Base-by-base conservation (phyloP, 139 green algal genomes). In the Penium margaritaceum region DNA sequence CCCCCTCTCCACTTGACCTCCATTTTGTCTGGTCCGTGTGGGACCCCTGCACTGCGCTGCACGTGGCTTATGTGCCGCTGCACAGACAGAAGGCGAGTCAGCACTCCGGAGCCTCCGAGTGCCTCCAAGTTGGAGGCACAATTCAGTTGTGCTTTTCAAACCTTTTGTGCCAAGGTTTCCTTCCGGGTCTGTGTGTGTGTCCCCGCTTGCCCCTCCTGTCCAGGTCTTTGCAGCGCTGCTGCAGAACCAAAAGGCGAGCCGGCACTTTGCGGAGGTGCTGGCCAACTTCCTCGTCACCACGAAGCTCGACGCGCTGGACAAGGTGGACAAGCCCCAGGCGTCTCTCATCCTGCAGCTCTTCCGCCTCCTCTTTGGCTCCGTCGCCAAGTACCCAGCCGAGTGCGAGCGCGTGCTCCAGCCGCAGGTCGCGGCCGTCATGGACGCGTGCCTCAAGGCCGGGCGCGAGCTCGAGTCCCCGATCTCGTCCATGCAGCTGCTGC, bases 331-430 rank as follows among this genome's bases (percentile, higher is more conserved):
- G 37, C 67, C 67, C 2, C 58, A 76, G 35, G 70, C 79, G 5
- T 29, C 39, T 27, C 79, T 87, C n/a, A 29, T 84, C 9, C 39
- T 85, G 44, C 67, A 81, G 35, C 70, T 89, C 9, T 86, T 93
- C 77, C 81, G 79, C 46, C 44, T 91, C 24, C 54, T 92, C 3
- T 85, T 90, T 46, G 71, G 83, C 35, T 76, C 78, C 1, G 55
- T 89, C 3, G 61, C 63, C 12, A 82, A 84, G 69, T 75, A 83
- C 54, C 64, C 64, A 21, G 46, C 21, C 14, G 66, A 78, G 19
- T 81, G 84, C n/a, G 63, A 87, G 60, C 37, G 29, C 15, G 74
- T 87, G 51, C 66, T 89, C 43, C 60, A 70, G 14, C 76, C 80
- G 12, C 44, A 84, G 39, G 83, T 90, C 21, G 68, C 72, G 5